Percentiles rank a stretch among this genome's conserved stretches.
phyloP scores from a whole-genome alignment of 2,329 filamentous ascomycete genomes.

The Diaporthe sp. region DNA sequence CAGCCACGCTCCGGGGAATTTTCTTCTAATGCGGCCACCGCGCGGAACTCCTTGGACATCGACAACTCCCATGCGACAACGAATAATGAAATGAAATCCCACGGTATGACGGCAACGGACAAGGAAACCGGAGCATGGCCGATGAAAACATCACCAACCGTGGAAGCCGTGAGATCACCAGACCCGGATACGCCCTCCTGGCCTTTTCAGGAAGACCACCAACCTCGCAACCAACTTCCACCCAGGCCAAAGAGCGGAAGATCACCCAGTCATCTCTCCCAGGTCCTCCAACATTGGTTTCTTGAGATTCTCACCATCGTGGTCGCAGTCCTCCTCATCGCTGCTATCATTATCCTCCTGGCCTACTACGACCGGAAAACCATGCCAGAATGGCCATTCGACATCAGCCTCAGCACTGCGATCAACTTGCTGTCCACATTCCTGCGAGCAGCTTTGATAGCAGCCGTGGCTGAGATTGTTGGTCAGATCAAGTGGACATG shows the following conservation, averaged over 20 bases:
- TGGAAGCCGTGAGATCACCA: neutral
- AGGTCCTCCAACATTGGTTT: slow-evolving; percentile 33
- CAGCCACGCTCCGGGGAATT: slow-evolving; percentile 1
- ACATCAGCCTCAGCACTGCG: slow-evolving; percentile 45
- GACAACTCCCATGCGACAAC: neutral
- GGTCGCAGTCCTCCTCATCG: slow-evolving; percentile 32
- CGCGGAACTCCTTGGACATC: neutral
- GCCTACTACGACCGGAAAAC: slow-evolving; percentile 30
- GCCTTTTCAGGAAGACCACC: slow-evolving; percentile 20
- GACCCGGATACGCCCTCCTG: neutral
- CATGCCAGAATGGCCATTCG: slow-evolving; percentile 44
- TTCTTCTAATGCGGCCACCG: neutral
- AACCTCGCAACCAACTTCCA: neutral
- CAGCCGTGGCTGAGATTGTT: slow-evolving; percentile 48
- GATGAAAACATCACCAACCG: neutral
- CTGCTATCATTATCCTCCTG: slow-evolving; percentile 35
- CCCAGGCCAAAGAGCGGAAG: neutral
- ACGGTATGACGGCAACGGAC: neutral
- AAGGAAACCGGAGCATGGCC: slow-evolving; percentile 2
- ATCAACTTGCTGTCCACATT: slow-evolving; percentile 43
- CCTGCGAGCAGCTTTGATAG: slow-evolving; percentile 45
- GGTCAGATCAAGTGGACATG: slow-evolving; percentile 51
- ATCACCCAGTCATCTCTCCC: slow-evolving; percentile 28
- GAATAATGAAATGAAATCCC: neutral
- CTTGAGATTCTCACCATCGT: slow-evolving; percentile 37